These are phyloP conservation scores for Candida chilensis DNA, from an alignment of 805 yeast species.

Conservation along the genomic window DNA sequence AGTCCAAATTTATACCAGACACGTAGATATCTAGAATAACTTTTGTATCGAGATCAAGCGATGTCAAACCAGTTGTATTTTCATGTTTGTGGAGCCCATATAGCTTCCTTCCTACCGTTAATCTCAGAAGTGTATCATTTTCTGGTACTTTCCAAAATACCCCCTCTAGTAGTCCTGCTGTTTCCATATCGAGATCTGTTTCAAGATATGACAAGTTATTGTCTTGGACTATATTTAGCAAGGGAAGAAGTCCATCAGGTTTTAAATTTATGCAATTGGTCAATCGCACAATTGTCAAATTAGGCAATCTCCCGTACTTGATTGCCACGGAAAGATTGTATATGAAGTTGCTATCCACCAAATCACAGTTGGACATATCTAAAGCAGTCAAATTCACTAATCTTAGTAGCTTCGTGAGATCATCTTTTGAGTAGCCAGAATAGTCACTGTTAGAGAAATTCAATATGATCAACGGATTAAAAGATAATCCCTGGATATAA, in stretches of 20 bases:
- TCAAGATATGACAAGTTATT: not conserved
- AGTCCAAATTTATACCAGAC: too few species aligned
- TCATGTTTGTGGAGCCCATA: too few species aligned
- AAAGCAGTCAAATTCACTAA: conserved; percentile 5
- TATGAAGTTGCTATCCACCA: conserved; percentile 16
- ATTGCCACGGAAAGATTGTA: conserved; percentile 11
- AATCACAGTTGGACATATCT: conserved; percentile 16
- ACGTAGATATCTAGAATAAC: too few species aligned
- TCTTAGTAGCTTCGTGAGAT: not conserved
- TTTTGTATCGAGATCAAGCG: too few species aligned
- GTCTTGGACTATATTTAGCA: not conserved
- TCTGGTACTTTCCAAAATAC: too few species aligned
- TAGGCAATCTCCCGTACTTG: conserved; percentile 7
- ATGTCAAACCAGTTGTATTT: too few species aligned
- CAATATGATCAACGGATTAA: not conserved
- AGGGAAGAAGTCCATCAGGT: not conserved
- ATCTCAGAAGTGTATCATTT: too few species aligned
- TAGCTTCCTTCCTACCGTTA: too few species aligned
- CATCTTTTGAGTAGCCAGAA: not conserved
- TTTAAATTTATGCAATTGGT: conserved; percentile 8
- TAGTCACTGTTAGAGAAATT: not conserved
- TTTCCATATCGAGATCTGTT: not conserved
- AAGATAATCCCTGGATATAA: not conserved
- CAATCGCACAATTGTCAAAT: conserved; percentile 13
- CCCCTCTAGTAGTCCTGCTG: conserved; percentile 4